Evolutionary conservation across 305 asterid species (phyloP).

Genomic region (Fraxinus latifolia): DNA sequence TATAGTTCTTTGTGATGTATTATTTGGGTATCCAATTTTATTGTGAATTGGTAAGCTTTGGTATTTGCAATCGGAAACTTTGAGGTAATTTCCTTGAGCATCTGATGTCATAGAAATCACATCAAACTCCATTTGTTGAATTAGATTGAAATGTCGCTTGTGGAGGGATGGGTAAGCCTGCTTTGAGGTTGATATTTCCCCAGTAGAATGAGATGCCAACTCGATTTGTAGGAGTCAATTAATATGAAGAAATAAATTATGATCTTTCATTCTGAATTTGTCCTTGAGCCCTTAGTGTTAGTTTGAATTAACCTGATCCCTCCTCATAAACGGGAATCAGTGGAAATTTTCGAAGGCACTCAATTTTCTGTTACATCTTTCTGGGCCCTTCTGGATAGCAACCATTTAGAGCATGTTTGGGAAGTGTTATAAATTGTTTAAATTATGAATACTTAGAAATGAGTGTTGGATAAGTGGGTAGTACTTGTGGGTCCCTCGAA

Average conservation of each 20-base stretch:
- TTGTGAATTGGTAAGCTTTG: not conserved
- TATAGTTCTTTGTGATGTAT: not conserved
- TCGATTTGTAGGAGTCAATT: not conserved
- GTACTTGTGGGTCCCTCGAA: not conserved
- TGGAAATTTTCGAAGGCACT: not conserved
- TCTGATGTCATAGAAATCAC: not conserved
- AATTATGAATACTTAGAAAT: not conserved
- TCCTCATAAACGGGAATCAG: not conserved
- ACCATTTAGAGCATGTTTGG: not conserved
- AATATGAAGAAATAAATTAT: not conserved
- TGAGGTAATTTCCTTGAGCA: not conserved
- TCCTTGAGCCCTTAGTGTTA: not conserved
- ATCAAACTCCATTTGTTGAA: not conserved
- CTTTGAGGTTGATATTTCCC: not conserved
- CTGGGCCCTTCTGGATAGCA: not conserved
- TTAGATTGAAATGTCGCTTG: not conserved
- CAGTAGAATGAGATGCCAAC: not conserved
- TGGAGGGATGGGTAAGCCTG: not conserved
- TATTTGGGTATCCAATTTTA: not conserved
- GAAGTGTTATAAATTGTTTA: not conserved
- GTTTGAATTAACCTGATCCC: not conserved
- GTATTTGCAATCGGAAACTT: not conserved
- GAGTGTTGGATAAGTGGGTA: not conserved
- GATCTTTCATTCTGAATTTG: not conserved
- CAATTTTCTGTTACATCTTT: not conserved